Base-by-base conservation (phyloP, 2,329 filamentous ascomycete species). In the Xylaria multiplex region DNA sequence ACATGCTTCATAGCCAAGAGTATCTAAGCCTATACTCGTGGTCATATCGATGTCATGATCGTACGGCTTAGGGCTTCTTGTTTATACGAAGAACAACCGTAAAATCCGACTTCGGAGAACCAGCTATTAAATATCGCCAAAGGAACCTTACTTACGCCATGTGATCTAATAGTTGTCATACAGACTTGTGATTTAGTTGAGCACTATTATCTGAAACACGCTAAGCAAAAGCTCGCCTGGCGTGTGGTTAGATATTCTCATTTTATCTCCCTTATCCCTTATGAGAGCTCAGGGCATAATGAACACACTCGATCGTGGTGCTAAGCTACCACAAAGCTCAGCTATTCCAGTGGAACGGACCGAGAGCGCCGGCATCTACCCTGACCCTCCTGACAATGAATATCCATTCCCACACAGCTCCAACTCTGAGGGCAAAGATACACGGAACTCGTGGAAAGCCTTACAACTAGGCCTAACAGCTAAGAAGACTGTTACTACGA, bases 51-150 rank as follows among this genome's bases (percentile, higher is more conserved):
- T 40, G 56, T 22, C 19, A 32, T 8, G 2, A 7, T 37, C 19
- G 6, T 40, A 42, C 6, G 16, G 19, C 11, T 42, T 22, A 13
- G 16, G 14, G 2, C 8, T 42, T 22, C 22, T 1, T 40, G 19
- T 13, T 8, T 1, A 48, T 8, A n/a, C 7, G 4, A 11, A 14
- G 3, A 19, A 14, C 2, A n/a, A 11, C 19, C n/a, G 19, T 9
- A 1, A 40, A 13, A 11, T 27, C 59, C 52, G 42, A 62, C 19
- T 30, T 48, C 42, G 50, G 42, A 56, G 59, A 43, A 48, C 11
- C 49, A 11, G 16, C 19, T 4, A 56, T 62, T 62, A 56, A 56
- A 62, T 62, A 62, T 62, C 50, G 16, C 35, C n/a, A 5, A 62
- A 19, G 11, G 13, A 19, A 30, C 30, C 40, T 46, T 37, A 13